A percentile compares a stretch with the other conserved stretches of the same genome.
These are phyloP conservation scores for Candolleomyces aberdarensis DNA, from an alignment of 768 basidiomycete species.

Conservation along the genomic window DNA sequence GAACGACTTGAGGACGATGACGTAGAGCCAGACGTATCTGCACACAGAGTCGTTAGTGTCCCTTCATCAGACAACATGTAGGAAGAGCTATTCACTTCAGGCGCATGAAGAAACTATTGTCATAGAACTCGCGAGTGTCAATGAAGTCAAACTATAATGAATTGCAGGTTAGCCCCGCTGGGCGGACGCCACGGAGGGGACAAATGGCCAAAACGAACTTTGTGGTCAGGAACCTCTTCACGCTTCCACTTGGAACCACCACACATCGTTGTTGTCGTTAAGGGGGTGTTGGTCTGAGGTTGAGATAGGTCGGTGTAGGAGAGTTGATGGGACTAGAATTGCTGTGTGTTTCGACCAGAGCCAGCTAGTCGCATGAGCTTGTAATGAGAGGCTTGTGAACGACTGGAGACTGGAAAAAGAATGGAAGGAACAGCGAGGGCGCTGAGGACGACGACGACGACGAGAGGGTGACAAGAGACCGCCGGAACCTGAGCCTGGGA, in stretches of 20 bases:
- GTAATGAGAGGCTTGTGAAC: conserved; percentile 26
- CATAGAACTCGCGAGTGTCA: conserved; percentile 88
- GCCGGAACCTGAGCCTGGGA: conserved; percentile 14
- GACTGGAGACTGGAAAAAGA: conserved; percentile 20
- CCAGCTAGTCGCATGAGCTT: conserved; percentile 54
- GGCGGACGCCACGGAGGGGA: neutral
- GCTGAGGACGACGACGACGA: conserved; percentile 10
- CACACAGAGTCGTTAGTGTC: conserved; percentile 2
- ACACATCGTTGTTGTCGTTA: conserved; percentile 39
- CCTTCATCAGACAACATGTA: neutral
- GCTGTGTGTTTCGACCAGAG: conserved; percentile 21
- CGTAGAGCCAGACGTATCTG: conserved; percentile 92
- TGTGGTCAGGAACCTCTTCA: conserved; percentile 96
- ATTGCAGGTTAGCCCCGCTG: neutral
- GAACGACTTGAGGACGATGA: conserved; percentile 92
- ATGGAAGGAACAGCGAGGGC: conserved; percentile 8
- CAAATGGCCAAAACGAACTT: conserved; percentile 48
- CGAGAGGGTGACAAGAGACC: conserved; percentile 6
- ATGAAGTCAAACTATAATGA: conserved; percentile 87
- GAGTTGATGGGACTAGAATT: conserved; percentile 15
- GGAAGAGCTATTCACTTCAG: conserved; percentile 57
- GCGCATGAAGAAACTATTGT: conserved; percentile 83
- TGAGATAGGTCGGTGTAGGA: conserved; percentile 19
- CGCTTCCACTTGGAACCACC: conserved; percentile 91
- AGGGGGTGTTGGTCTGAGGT: conserved; percentile 20